Evolutionary conservation across 495 filamentous ascomycete genomes (phyloP), one percentile per base, ranked within the genome.

Genomic region (Rusavskia elegans): DNA sequence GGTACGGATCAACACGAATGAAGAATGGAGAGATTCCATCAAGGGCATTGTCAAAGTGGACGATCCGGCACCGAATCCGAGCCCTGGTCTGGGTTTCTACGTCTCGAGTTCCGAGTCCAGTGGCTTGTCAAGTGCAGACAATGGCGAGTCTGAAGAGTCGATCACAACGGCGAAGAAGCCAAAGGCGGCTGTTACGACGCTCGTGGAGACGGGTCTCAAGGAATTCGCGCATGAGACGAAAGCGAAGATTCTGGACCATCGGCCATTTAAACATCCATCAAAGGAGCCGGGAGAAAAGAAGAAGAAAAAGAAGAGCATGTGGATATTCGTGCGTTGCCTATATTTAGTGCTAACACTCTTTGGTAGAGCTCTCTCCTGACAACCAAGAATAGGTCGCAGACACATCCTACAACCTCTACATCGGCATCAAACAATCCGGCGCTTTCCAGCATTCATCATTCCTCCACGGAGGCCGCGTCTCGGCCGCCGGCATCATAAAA

Each of bases 371-470:
- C 5, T 5, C 45, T 25, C 20, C 14, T 6, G 16, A 35, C n/a
- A 52, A 49, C n/a, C 51, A 51, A 14, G n/a, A n/a, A 3, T 19
- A 54, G 54, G 59, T 85, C 20, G 81, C 82, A 32, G 89, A 96
- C 66, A 90, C 86, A 0, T 83, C 79, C 2, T 90, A 87, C 59
- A 79, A 89, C 8, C 71, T 95, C 0, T 95, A 95, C 68, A 77
- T 95, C 37, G 89, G 87, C 42, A 92, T 96, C 65, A 95, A 96
- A 59, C 81, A 85, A 61, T 79, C 78, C 27, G 89, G 89, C 27
- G 78, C 84, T 8, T 96, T 96, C 61, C 89, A 95, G 59, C 89
- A 96, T 66, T 84, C 78, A 7, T 88, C 83, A 0, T 96, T 96
- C 59, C 70, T 96, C 2, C 83, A 87, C 45, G 89, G 89, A 14